phyloP scores from a whole-genome alignment of 177 flowering plant genomes.

The Vitis hybrid region DNA sequence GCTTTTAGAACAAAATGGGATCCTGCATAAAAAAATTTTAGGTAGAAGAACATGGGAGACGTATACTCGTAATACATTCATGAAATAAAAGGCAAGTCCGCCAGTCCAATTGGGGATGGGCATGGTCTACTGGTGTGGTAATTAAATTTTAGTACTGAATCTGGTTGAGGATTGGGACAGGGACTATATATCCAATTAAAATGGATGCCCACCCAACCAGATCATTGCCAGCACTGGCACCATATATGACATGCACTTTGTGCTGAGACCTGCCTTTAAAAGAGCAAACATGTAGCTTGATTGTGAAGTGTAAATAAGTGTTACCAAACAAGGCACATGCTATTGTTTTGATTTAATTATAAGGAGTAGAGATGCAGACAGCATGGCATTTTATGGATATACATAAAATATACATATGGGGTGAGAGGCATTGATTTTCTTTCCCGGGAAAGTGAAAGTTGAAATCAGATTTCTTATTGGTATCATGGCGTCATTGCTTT shows the following conservation, averaged over 20 bases:
- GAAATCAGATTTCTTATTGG: not conserved
- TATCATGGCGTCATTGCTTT: not conserved
- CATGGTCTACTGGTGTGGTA: too few relatives aligned
- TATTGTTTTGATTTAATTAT: slow-evolving; percentile 1
- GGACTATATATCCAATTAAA: too few relatives aligned
- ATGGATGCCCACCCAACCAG: too few relatives aligned
- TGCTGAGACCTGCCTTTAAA: not conserved
- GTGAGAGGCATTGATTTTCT: not conserved
- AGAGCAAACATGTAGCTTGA: not conserved
- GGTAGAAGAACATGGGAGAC: too few relatives aligned
- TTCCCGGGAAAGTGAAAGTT: not conserved
- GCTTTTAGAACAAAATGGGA: too few relatives aligned
- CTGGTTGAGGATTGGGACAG: too few relatives aligned
- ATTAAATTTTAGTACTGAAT: too few relatives aligned
- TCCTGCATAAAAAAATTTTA: too few relatives aligned
- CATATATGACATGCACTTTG: not conserved
- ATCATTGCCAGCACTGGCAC: not conserved
- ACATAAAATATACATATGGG: too few relatives aligned
- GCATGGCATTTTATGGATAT: not conserved
- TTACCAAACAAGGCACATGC: slow-evolving; percentile 2
- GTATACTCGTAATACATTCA: too few relatives aligned
- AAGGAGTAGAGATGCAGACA: not conserved
- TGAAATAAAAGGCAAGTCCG: too few relatives aligned
- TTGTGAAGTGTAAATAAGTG: not conserved
- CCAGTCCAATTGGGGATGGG: too few relatives aligned